Percentiles rank a stretch among this genome's conserved stretches.
Evolutionary conservation across 1,284 basidiomycete genomes (phyloP).

Genomic region (Sanghuangporus sanghuang): DNA sequence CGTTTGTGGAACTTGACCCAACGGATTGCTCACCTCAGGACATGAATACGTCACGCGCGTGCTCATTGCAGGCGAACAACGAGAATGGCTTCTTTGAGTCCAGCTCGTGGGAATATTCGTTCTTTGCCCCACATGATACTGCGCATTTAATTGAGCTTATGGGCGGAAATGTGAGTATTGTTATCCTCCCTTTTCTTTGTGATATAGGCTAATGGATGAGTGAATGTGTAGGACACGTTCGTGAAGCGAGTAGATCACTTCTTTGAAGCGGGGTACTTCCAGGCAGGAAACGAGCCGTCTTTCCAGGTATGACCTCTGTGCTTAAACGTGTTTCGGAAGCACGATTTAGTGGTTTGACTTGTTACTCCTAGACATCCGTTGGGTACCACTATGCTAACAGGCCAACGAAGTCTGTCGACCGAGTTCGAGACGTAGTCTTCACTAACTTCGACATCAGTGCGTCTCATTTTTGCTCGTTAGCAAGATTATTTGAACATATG

Average conservation of each 20-base stretch:
- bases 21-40: constrained; percentile 41
- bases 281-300: constrained; percentile 40
- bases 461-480: constrained; percentile 10
- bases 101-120: constrained; percentile 36
- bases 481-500: too few relatives aligned
- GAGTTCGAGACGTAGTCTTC: constrained; percentile 37
- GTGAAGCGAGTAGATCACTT: constrained; percentile 48
- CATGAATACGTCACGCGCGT: constrained; percentile 38
- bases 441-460: constrained; percentile 38
- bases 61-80: constrained; percentile 52
- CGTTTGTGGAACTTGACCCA: constrained; percentile 31
- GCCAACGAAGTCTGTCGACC: constrained; percentile 35
- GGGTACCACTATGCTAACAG: constrained; percentile 37
- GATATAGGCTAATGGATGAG: not conserved
- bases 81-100: constrained; percentile 59
- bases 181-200: not conserved
- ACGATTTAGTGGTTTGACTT: constrained; percentile 22
- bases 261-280: constrained; percentile 47
- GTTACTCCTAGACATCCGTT: constrained; percentile 32
- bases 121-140: constrained; percentile 35
- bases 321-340: constrained; percentile 22
- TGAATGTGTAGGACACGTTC: constrained; percentile 29
- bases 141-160: constrained; percentile 35
- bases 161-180: constrained; percentile 34
- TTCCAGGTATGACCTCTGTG: constrained; percentile 42